A percentile compares a stretch with the other conserved stretches of the same genome.
These are phyloP conservation scores for Lycium ferocissimum DNA, from an alignment of 257 asterid genomes.

Conservation along the genomic window DNA sequence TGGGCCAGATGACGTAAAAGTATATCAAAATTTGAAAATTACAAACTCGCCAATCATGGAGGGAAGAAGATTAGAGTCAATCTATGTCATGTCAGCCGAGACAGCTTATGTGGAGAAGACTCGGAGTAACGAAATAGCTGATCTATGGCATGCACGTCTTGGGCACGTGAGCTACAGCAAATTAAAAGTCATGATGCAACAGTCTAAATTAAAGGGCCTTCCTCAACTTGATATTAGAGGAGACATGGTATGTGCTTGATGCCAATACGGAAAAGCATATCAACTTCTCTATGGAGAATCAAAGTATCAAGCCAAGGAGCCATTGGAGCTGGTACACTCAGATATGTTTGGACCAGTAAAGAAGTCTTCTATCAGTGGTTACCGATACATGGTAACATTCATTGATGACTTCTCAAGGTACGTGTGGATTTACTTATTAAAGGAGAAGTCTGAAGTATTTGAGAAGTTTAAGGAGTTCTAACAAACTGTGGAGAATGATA, in stretches of 20 bases:
- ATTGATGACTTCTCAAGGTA: background rate
- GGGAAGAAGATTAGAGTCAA: too few relatives aligned
- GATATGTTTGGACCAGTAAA: too few relatives aligned
- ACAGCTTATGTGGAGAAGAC: background rate
- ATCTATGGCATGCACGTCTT: background rate
- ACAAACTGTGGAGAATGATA: background rate
- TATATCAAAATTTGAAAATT: too few relatives aligned
- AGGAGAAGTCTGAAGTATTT: too few relatives aligned
- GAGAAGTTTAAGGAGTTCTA: background rate
- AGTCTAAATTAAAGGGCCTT: too few relatives aligned
- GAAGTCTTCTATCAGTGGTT: background rate
- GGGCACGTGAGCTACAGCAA: background rate
- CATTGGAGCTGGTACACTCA: background rate
- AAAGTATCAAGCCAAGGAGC: background rate
- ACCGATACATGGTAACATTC: background rate
- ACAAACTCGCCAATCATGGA: too few relatives aligned
- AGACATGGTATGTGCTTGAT: background rate
- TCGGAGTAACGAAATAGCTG: background rate
- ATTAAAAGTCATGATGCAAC: background rate
- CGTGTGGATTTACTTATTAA: too few relatives aligned
- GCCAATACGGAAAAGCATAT: background rate
- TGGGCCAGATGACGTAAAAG: too few relatives aligned
- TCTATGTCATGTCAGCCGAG: too few relatives aligned
- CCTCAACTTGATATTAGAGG: background rate
- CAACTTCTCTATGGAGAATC: background rate